phyloP scores from a whole-genome alignment of 108 stramenopile genomes.

The Schizochytrium sp. region DNA sequence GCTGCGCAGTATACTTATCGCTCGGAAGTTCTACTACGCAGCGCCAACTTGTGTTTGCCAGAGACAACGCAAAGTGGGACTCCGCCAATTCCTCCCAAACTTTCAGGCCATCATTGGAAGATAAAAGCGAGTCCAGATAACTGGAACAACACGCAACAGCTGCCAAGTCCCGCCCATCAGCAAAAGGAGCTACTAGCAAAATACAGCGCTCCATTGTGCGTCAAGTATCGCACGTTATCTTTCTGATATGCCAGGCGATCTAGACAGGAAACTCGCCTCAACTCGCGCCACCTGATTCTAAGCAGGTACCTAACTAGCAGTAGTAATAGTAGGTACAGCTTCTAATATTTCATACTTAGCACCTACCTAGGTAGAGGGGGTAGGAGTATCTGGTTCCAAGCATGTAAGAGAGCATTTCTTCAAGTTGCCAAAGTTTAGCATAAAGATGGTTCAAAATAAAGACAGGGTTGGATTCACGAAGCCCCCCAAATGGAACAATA shows the following conservation, averaged over 20 bases:
- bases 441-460: too few relatives aligned
- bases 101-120: background rate
- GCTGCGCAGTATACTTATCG: background rate
- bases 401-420: too few relatives aligned
- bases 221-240: background rate
- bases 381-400: too few relatives aligned
- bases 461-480: too few relatives aligned
- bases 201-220: background rate
- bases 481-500: too few relatives aligned
- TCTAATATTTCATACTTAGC: too few relatives aligned
- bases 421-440: too few relatives aligned
- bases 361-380: too few relatives aligned
- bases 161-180: slow-evolving; percentile 12
- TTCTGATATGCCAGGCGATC: background rate
- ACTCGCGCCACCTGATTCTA: too few relatives aligned
- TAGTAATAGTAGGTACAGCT: too few relatives aligned
- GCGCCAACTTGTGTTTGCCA: background rate
- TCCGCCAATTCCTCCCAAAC: background rate
- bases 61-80: background rate
- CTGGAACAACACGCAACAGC: background rate
- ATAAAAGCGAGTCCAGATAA: background rate
- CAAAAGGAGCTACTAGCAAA: background rate
- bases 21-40: background rate
- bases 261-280: too few relatives aligned
- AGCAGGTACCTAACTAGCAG: too few relatives aligned